Evolutionary conservation across 306 rosid species (phyloP), one percentile per base, ranked within the genome.

Genomic region (Pyrus pyrifolia): DNA sequence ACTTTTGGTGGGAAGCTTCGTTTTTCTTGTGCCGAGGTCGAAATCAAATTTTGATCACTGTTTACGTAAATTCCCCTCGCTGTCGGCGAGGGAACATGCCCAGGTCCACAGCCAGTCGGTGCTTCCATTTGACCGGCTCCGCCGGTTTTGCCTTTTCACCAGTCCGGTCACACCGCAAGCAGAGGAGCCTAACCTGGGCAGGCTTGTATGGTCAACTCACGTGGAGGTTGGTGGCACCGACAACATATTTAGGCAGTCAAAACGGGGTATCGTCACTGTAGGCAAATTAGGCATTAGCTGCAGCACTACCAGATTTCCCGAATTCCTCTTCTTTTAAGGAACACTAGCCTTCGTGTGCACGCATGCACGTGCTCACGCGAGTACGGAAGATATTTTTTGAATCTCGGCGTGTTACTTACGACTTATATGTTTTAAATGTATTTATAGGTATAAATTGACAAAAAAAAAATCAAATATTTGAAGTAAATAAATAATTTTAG

Each of bases 31-130:
- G 38, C 30, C 15, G 35, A 2, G 1, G 21, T 61, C 11, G 17
- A 66, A 66, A 33, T 66, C 46, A 19, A 66, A 35, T 19, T 65
- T 66, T 17, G 49, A 57, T 66, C 27, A 66, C 29, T 2, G 58
- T 72, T 30, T 22, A 15, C 62, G 42, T 70, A 15, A 69, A 3
- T 30, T 44, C 11, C 42, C 62, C 21, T 17, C 46, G 66, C 14
- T 57, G 86, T 74, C 83, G 80, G 83, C 66, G 42, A 74, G 83
- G 82, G 71, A 61, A 60, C 72, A 68, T 22, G 74, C 9, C 60
- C 63, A 23, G 84, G 77, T 68, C 79, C 81, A 77, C 80, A 9
- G 52, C 35, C 18, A 70, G 67, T 67, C 73, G 78, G 71, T 83
- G 77, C 75, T 51, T 62, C 83, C 22, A 3, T 42, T 52, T 33